Evolutionary conservation across 2,329 filamentous ascomycete species (phyloP), one percentile per base, ranked within the genome.

Genomic region (Hypoxylon sp.): DNA sequence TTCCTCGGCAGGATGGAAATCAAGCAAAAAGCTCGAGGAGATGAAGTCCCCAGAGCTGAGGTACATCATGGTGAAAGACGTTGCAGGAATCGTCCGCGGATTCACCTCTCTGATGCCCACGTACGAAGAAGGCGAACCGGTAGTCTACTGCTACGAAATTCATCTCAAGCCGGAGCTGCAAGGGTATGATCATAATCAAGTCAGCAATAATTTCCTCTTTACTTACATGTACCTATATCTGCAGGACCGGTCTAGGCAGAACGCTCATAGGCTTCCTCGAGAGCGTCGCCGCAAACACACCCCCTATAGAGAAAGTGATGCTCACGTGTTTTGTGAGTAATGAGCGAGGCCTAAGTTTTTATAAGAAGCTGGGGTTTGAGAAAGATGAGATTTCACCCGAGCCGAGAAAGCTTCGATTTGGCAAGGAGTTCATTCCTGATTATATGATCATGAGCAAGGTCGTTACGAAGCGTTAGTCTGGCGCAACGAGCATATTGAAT

Each of bases 121-220:
- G 2, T 81, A 81, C 62, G 87, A 90, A 64, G 82, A 86, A 55
- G 78, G 78, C 1, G 72, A 82, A 51, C 76, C 84, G 0, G 88
- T 91, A 2, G 66, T 91, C 13, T 93, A 91, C 69, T 86, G 89
- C 68, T 93, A 91, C 67, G 89, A 93, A 71, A 83, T 93, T 25
- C 89, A 93, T 64, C 77, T 92, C 2, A 70, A 75, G 26, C 71
- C 76, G 1, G 70, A 74, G 1, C 67, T 88, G 3, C 80, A 82
- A 59, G 78, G 85, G 73, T 82, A 68, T 55, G 72, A n/a, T n/a
- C n/a, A n/a, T n/a, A n/a, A n/a, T n/a, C n/a, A n/a, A n/a, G n/a
- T n/a, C n/a, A n/a, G n/a, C n/a, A n/a, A n/a, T n/a, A n/a, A n/a
- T n/a, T n/a, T n/a, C n/a, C n/a, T n/a, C n/a, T n/a, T n/a, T n/a